A percentile compares a stretch with the other conserved stretches of the same genome.
These are phyloP conservation scores for Grosmannia huntii DNA, from an alignment of 2,329 filamentous ascomycete species.

Conservation along the genomic window DNA sequence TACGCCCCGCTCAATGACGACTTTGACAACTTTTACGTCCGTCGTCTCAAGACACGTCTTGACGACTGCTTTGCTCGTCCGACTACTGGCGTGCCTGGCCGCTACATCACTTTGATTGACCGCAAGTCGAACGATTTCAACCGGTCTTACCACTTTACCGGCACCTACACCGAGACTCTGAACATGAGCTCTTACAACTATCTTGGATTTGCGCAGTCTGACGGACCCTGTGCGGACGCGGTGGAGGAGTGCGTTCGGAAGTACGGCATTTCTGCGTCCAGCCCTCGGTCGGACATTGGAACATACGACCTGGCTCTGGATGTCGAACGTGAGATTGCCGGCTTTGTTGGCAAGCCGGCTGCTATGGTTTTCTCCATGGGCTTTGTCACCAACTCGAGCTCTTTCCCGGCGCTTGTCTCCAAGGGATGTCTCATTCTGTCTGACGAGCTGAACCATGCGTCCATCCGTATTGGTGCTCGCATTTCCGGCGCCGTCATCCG, in stretches of 20 bases:
- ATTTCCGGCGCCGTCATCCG: constrained; percentile 89
- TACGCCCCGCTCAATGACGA: constrained; percentile 95
- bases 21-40: constrained; percentile 97
- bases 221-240: constrained; percentile 88
- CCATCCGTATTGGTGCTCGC: constrained; percentile 88
- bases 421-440: constrained; percentile 93
- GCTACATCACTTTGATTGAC: constrained; percentile 86
- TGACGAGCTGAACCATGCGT: constrained; percentile 95
- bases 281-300: constrained; percentile 70
- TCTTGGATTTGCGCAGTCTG: constrained; percentile 93
- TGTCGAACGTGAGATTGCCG: constrained; percentile 78
- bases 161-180: constrained; percentile 83
- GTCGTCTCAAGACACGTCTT: constrained; percentile 82
- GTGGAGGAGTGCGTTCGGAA: constrained; percentile 76
- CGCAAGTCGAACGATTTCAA: constrained; percentile 88
- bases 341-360: constrained; percentile 85
- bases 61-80: constrained; percentile 95
- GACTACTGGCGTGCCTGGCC: constrained; percentile 83
- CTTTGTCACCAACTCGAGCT: constrained; percentile 87
- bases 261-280: constrained; percentile 73
- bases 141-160: constrained; percentile 74
- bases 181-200: constrained; percentile 99
- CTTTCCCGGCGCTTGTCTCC: constrained; percentile 82
- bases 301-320: constrained; percentile 80
- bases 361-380: constrained; percentile 99